Conservation (phyloP, 371 early-diverging fungal species). For the Lichtheimia corymbifera region DNA sequence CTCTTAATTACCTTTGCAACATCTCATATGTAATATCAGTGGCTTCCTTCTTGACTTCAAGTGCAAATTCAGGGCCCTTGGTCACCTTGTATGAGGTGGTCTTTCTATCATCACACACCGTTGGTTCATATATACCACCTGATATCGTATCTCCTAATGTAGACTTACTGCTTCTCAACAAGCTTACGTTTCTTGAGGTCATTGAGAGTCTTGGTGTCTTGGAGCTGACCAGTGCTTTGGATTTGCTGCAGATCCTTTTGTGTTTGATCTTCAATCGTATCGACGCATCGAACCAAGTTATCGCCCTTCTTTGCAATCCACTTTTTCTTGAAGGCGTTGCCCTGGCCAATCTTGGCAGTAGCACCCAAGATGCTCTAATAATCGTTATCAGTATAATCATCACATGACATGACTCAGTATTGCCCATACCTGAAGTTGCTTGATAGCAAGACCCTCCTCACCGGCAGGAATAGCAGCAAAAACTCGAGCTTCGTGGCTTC, state of each 20-base stretch:
- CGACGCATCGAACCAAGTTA: conserved; percentile 73
- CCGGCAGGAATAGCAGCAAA: conserved; percentile 88
- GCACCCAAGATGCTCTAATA: conserved; percentile 62
- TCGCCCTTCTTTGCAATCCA: conserved; percentile 89
- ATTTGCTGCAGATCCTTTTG: conserved; percentile 75
- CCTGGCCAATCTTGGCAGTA: conserved; percentile 90
- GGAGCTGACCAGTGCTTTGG: conserved; percentile 61
- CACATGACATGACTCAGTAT: background rate
- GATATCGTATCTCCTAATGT: background rate
- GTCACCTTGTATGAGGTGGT: conserved; percentile 78
- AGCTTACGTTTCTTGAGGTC: conserved; percentile 92
- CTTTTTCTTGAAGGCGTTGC: conserved; percentile 94
- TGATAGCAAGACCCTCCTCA: conserved; percentile 77
- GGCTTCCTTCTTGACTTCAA: conserved; percentile 81
- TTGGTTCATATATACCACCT: background rate
- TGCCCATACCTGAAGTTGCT: conserved; percentile 71
- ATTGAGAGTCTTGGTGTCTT: conserved; percentile 67
- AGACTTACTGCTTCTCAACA: conserved; percentile 69
- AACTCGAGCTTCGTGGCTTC: conserved; percentile 93
- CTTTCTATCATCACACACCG: conserved; percentile 58
- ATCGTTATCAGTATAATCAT: conserved; percentile 1
- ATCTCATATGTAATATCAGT: conserved; percentile 97
- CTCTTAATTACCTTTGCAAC: conserved; percentile 66
- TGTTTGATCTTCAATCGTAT: conserved; percentile 83
- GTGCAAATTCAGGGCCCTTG: conserved; percentile 91